Evolutionary conservation across 2,329 filamentous ascomycete genomes (phyloP), one percentile per base, ranked within the genome.

Genomic region (Aspergillus melleus): DNA sequence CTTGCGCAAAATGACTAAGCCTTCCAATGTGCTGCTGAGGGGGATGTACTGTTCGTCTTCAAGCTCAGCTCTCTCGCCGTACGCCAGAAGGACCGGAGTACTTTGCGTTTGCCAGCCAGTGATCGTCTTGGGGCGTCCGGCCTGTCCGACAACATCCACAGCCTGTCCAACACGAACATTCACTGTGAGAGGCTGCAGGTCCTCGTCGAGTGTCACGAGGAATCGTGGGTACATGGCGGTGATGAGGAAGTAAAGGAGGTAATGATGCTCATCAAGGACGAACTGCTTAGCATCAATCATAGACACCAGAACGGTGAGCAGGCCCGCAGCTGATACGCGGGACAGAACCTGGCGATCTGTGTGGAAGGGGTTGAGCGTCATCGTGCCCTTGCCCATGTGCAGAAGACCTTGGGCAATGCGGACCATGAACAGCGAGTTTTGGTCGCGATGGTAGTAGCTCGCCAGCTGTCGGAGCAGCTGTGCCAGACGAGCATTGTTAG

Each of bases 41-140:
- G 90, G 91, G 65, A 98, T 89, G 76, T 98, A 99, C 80, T 99
- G 89, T 80, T 99, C 95, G 71, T 99, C 95, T 77, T 99, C 95
- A 54, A 99, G 82, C 82, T 99, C 95, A 10, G 95, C 95, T 70
- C 96, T 86, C 82, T 99, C 95, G 30, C 96, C 95, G 72, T 96
- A 90, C n/a, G 91, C 89, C 69, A 99, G 81, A 60, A 99, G 82
- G 51, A 99, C 95, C 0, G 95, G 95, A n/a, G 95, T 99, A 81
- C 91, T 97, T 83, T 99, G 95, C 66, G 95, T 99, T 80, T 99
- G 95, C 95, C 95, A 99, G 55, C 95, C 95, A 10, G 95, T 99
- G 71, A 99, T 99, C 2, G 95, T 99, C 88, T 99, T 98, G 67
- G 95, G 95, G 64, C 94, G 87, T 74, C 95, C 95, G 12, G 96